These are phyloP conservation scores for Rhynchosporium agropyri DNA, from an alignment of 2,329 filamentous ascomycete species.

Conservation along the genomic window DNA sequence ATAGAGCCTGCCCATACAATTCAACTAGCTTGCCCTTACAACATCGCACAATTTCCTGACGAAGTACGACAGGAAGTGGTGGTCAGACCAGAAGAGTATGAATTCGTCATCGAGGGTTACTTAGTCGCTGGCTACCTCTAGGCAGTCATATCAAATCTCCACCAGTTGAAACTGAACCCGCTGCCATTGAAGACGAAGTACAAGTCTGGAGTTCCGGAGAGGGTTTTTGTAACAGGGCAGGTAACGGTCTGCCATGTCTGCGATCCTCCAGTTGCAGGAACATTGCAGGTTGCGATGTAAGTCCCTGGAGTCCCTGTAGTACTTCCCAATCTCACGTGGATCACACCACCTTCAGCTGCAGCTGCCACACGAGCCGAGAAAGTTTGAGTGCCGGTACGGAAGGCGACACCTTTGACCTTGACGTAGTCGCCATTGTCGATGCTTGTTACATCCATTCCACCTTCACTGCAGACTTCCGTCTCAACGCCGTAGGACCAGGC, in stretches of 20 bases:
- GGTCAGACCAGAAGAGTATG: not conserved
- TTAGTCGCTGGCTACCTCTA: not conserved
- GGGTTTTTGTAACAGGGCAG: not conserved
- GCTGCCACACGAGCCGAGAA: not conserved
- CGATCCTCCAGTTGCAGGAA: not conserved
- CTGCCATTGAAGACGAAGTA: not conserved
- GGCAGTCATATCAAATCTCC: not conserved
- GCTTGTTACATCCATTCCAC: not conserved
- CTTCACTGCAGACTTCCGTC: not conserved
- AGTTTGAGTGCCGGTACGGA: not conserved
- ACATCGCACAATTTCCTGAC: not conserved
- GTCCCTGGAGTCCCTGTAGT: not conserved
- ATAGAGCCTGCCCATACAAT: not conserved
- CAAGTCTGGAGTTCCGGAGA: not conserved
- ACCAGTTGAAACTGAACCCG: not conserved
- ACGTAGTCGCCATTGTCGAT: not conserved
- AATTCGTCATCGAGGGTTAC: not conserved
- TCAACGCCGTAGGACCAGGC: not conserved
- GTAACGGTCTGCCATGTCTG: not conserved
- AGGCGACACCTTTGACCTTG: not conserved
- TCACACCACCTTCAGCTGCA: not conserved
- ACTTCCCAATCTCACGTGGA: not conserved
- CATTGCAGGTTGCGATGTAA: not conserved
- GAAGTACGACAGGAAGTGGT: not conserved
- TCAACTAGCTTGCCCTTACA: not conserved